Evolutionary conservation across 306 rosid species (phyloP).

Genomic region (Gastrolobium bilobum): DNA sequence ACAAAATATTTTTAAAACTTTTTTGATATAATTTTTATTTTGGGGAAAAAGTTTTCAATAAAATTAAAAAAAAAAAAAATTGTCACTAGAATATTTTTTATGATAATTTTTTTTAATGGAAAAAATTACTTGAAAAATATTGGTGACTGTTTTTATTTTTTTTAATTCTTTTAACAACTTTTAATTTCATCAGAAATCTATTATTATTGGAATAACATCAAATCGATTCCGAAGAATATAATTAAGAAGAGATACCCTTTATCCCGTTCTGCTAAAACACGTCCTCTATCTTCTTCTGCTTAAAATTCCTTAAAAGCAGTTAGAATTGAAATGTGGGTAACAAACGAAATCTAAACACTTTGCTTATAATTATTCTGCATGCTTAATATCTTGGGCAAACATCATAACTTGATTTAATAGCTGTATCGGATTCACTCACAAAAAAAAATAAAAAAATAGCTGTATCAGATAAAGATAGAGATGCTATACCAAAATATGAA

Average conservation of each 20-base stretch:
- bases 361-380: slow-evolving; percentile 40
- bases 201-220: neutral
- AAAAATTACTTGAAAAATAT: too few relatives aligned
- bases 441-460: too few relatives aligned
- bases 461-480: slow-evolving; percentile 25
- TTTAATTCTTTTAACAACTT: too few relatives aligned
- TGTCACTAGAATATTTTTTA: too few relatives aligned
- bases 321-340: slow-evolving; percentile 35
- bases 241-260: slow-evolving; percentile 40
- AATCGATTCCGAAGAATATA: neutral
- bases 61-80: too few relatives aligned
- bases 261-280: slow-evolving; percentile 19
- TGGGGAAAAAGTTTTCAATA: too few relatives aligned
- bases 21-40: too few relatives aligned
- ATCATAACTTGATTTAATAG: slow-evolving; percentile 34
- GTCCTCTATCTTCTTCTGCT: slow-evolving; percentile 28
- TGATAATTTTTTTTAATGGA: too few relatives aligned
- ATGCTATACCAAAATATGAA: slow-evolving; percentile 16
- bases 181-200: too few relatives aligned
- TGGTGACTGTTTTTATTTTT: too few relatives aligned
- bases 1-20: too few relatives aligned
- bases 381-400: slow-evolving; percentile 41
- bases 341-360: neutral
- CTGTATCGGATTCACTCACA: neutral
- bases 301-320: slow-evolving; percentile 36